phyloP scores from a whole-genome alignment of 305 asterid species.

The Solanum hybrid region DNA sequence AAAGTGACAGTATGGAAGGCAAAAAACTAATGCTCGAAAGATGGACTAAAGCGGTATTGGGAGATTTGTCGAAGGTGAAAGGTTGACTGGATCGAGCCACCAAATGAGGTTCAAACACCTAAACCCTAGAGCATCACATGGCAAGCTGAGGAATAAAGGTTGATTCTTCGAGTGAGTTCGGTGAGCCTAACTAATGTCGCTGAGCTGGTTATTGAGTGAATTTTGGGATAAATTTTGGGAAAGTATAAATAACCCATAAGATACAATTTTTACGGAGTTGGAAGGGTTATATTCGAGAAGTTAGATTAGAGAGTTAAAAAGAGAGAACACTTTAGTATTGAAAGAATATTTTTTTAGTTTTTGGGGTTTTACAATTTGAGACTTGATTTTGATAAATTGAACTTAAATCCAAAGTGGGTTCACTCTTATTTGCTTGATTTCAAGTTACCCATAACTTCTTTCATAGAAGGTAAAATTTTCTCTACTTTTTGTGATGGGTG shows the following conservation, averaged over 20 bases:
- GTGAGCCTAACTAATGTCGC: not conserved
- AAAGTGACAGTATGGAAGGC: not conserved
- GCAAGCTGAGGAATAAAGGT: not conserved
- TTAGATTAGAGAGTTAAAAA: not conserved
- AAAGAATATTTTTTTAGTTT: not conserved
- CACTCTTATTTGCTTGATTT: no score
- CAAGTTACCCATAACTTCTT: not conserved
- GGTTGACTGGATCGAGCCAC: not conserved
- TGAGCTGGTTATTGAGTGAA: not conserved
- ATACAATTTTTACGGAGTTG: not conserved
- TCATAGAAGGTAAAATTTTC: not conserved
- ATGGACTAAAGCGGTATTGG: not conserved
- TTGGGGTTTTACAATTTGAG: not conserved
- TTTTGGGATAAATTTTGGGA: not conserved
- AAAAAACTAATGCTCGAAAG: not conserved
- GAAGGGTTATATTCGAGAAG: not conserved
- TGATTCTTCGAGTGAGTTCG: not conserved
- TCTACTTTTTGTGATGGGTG: not conserved
- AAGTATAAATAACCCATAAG: not conserved
- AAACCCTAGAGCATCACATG: not conserved
- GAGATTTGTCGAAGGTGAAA: not conserved
- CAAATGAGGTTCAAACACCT: not conserved
- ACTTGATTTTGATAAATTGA: not conserved
- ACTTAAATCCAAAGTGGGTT: not conserved
- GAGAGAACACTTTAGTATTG: not conserved